Evolutionary conservation across 169 alveolate genomes (phyloP), one percentile per base, ranked within the genome.

Genomic region (Eimeria necatrix): DNA sequence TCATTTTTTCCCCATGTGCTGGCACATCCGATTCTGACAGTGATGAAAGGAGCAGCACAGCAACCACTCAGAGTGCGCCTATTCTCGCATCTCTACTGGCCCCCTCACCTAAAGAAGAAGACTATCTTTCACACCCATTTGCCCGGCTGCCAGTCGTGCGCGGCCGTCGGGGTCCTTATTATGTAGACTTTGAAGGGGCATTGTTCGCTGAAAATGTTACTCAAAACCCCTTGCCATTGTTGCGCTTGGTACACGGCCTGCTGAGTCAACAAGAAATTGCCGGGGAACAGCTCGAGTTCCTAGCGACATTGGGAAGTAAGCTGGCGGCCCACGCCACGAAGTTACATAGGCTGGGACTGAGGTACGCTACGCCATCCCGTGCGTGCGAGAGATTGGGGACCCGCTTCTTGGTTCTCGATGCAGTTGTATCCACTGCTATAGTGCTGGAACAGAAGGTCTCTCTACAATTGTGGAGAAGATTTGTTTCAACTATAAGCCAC

Each of bases 341-440:
- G 46, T 20, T 46, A 2, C 61, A 74, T 6, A 4, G 0, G 6
- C 7, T 0, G 6, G 59, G 20, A 26, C n/a, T 74, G 61, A 16
- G 41, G 3, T 1, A 3, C 4, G 46, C 41, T 1, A 9, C 16
- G 14, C 9, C 85, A 2, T 16, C 7, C 85, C 85, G 85, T 0
- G 85, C 85, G 41, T 53, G 41, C 49, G 85, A 48, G 26, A 53
- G 85, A 59, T 41, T 74, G 6, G 85, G 32, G 61, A 0, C 49
- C 12, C 85, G 85, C 4, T 74, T 74, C 60, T 59, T 74, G 61
- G 24, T 74, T 9, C 20, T 74, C 41, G 85, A 74, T 18, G 85
- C 49, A 18, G 32, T 74, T 10, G 85, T 74, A 20, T 46, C 85
- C 85, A 20, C 61, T 59, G 7, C 41, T 8, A 3, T 74, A 18